These are phyloP conservation scores for Zea luxurians DNA, from an alignment of 176 grass and related monocot species.

Conservation along the genomic window DNA sequence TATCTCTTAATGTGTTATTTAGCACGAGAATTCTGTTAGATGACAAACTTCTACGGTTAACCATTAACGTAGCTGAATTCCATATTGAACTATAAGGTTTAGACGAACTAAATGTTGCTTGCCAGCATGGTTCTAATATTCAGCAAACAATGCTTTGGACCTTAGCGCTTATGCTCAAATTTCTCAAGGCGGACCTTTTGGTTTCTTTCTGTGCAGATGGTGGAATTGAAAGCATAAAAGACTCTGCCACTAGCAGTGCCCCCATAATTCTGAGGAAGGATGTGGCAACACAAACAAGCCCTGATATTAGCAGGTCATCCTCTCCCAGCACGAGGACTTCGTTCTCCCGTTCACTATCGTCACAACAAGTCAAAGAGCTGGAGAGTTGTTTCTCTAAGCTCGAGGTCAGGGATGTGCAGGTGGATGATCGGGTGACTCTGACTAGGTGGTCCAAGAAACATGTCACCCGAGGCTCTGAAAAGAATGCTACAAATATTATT, in stretches of 20 bases:
- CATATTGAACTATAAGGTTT: no score
- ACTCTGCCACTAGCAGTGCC: conserved; percentile 22
- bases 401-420: conserved; percentile 69
- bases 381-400: conserved; percentile 80
- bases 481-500: conserved; percentile 65
- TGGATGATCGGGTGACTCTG: conserved; percentile 69
- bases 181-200: no score
- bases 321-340: conserved; percentile 55
- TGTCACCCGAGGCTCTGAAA: conserved; percentile 51
- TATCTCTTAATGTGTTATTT: no score
- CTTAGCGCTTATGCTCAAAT: no score
- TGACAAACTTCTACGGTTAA: no score
- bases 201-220: no score
- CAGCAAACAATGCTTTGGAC: no score
- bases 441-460: conserved; percentile 97
- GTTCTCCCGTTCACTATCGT: conserved; percentile 49
- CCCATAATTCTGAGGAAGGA: conserved; percentile 61
- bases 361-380: conserved; percentile 51
- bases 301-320: conserved; percentile 55
- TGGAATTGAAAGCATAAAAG: not conserved
- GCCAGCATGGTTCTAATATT: no score
- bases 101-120: no score
- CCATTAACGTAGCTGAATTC: no score
- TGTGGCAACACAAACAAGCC: conserved; percentile 83
- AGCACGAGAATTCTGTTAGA: no score